phyloP scores from a whole-genome alignment of 164 flowering plant species.

The Cinnamomum micranthum region DNA sequence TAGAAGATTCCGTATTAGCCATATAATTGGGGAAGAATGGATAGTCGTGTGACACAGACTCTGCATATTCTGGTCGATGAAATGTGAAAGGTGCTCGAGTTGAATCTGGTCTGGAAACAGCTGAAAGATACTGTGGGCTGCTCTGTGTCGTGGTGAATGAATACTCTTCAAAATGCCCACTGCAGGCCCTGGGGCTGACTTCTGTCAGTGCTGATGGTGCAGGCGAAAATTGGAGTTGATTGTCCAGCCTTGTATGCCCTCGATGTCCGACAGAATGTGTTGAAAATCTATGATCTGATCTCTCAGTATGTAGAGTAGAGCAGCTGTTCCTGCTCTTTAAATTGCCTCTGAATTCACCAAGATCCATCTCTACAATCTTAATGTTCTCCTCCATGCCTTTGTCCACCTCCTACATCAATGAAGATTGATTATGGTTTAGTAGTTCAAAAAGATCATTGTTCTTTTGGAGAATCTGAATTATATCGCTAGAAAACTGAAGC shows the following conservation, averaged over 20 bases:
- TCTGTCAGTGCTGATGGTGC: constrained; percentile 69
- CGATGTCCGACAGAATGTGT: constrained; percentile 27
- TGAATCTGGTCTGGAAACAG: constrained; percentile 50
- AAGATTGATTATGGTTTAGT: constrained; percentile 2
- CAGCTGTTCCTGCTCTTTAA: constrained; percentile 56
- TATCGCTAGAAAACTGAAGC: background rate
- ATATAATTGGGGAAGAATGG: constrained; percentile 81
- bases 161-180: constrained; percentile 77
- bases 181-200: constrained; percentile 67
- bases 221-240: constrained; percentile 49
- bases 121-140: constrained; percentile 73
- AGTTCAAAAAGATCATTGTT: background rate
- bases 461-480: background rate
- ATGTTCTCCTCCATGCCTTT: constrained; percentile 70
- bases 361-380: constrained; percentile 86
- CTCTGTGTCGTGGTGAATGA: constrained; percentile 66
- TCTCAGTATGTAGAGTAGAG: constrained; percentile 39
- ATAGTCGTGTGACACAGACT: constrained; percentile 53
- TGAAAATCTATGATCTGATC: constrained; percentile 44
- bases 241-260: constrained; percentile 38
- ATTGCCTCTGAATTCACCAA: constrained; percentile 45
- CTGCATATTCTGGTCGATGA: constrained; percentile 59
- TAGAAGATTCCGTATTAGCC: constrained; percentile 92
- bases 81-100: constrained; percentile 38
- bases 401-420: constrained; percentile 45